Conservation (phyloP, 371 early-diverging fungal species). For the Lichtheimia ornata region DNA sequence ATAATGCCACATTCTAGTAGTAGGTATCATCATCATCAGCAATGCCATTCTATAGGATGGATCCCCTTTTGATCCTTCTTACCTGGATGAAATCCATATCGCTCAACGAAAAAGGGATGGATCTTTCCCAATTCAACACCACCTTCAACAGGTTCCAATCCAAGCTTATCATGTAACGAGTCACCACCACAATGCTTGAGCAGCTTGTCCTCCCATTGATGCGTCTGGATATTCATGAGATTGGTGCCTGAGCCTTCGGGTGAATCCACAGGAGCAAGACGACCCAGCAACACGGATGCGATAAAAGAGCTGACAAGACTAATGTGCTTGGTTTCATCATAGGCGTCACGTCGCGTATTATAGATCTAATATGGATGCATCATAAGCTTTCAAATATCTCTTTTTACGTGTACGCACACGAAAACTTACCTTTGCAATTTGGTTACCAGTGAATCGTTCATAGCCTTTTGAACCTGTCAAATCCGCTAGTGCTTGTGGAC, state of each 20-base stretch:
- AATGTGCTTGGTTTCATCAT: conserved; percentile 55
- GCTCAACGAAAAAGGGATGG: conserved; percentile 44
- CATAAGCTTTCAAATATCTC: too few relatives aligned
- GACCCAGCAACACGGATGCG: conserved; percentile 66
- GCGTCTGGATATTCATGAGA: conserved; percentile 65
- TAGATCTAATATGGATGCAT: conserved; percentile 25
- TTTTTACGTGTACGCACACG: too few relatives aligned
- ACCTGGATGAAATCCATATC: conserved; percentile 64
- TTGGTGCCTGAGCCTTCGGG: conserved; percentile 87
- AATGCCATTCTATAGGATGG: not conserved
- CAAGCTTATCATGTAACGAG: conserved; percentile 40
- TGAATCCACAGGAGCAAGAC: conserved; percentile 66
- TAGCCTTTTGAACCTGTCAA: conserved; percentile 77
- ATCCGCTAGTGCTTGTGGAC: conserved; percentile 59
- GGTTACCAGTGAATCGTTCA: conserved; percentile 82
- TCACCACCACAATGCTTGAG: conserved; percentile 49
- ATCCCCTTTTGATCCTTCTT: conserved; percentile 1
- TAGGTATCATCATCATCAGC: not conserved
- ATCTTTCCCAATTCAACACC: conserved; percentile 44
- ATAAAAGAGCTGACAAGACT: conserved; percentile 77
- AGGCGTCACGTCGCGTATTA: conserved; percentile 28
- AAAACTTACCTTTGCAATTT: conserved; percentile 64
- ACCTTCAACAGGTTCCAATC: conserved; percentile 41
- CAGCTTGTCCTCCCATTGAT: conserved; percentile 54
- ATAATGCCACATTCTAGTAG: conserved; percentile 57